These are phyloP conservation scores for Hydnomerulius pinastri DNA, from an alignment of 768 basidiomycete genomes.

Conservation along the genomic window DNA sequence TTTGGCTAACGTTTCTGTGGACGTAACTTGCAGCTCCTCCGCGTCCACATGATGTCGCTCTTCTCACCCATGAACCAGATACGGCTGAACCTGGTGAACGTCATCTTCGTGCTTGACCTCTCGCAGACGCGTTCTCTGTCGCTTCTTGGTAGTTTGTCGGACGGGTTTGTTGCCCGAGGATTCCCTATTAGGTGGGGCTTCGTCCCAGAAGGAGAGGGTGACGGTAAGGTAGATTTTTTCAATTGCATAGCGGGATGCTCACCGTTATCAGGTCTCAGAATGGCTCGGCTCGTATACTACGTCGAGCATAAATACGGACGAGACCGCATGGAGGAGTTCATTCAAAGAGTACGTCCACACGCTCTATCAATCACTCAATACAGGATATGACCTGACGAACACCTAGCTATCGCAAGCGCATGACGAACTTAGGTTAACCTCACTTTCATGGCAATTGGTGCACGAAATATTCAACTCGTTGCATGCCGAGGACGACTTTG, in stretches of 20 bases:
- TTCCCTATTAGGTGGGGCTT: conserved; percentile 86
- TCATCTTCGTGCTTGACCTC: conserved; percentile 81
- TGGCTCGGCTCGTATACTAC: conserved; percentile 75
- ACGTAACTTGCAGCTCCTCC: conserved; percentile 26
- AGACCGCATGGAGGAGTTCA: conserved; percentile 60
- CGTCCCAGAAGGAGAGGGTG: conserved; percentile 60
- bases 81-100: conserved; percentile 80
- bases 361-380: no score
- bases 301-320: conserved; percentile 64
- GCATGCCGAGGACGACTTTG: conserved; percentile 38
- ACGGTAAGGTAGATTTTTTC: conserved; percentile 31
- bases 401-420: conserved; percentile 45
- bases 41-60: conserved; percentile 45
- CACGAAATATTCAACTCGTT: conserved; percentile 42
- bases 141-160: conserved; percentile 65
- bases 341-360: conserved; percentile 46
- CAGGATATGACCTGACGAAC: no score
- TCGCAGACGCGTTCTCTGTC: conserved; percentile 59
- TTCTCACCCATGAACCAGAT: conserved; percentile 78
- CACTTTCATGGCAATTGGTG: conserved; percentile 47
- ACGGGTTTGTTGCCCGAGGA: conserved; percentile 68
- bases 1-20: no score
- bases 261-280: conserved; percentile 50
- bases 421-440: conserved; percentile 30
- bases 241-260: background rate